Percentiles rank a stretch among this genome's conserved stretches.
phyloP scores from a whole-genome alignment of 345 rosid genomes.

The Brassica carinata region DNA sequence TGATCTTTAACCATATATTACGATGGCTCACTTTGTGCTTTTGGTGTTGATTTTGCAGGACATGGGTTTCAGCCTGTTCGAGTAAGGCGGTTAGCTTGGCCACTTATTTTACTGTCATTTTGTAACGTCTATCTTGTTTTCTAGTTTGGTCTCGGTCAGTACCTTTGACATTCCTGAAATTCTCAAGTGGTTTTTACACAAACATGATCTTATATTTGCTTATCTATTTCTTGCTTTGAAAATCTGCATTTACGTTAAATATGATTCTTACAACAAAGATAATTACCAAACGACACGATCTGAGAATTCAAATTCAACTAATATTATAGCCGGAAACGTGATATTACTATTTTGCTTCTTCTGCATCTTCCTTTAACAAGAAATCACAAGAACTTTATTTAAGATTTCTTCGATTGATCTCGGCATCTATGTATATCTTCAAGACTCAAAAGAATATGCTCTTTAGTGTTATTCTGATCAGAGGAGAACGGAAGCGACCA shows the following conservation, averaged over 20 bases:
- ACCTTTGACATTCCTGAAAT: neutral
- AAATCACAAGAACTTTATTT: neutral
- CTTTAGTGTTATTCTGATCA: neutral
- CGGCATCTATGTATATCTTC: neutral
- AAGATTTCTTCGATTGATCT: neutral
- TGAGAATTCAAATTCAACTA: neutral
- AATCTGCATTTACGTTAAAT: neutral
- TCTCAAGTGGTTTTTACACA: neutral
- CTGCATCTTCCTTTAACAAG: neutral
- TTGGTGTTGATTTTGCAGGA: constrained; percentile 48
- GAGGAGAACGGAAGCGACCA: neutral
- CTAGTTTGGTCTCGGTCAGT: constrained; percentile 14
- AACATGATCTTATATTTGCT: neutral
- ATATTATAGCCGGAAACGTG: neutral
- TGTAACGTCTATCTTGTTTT: constrained; percentile 16
- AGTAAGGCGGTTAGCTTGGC: constrained; percentile 26
- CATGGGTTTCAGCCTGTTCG: constrained; percentile 67
- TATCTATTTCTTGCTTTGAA: neutral
- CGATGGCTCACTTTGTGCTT: neutral
- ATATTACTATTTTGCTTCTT: neutral
- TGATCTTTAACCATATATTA: neutral
- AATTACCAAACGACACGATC: neutral
- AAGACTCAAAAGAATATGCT: too few species aligned
- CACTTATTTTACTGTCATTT: constrained; percentile 2
- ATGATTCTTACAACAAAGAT: neutral